A percentile compares a stretch with the other conserved stretches of the same genome.
Conservation (phyloP, 2,329 filamentous ascomycete species). For the Aspergillus neoniger region DNA sequence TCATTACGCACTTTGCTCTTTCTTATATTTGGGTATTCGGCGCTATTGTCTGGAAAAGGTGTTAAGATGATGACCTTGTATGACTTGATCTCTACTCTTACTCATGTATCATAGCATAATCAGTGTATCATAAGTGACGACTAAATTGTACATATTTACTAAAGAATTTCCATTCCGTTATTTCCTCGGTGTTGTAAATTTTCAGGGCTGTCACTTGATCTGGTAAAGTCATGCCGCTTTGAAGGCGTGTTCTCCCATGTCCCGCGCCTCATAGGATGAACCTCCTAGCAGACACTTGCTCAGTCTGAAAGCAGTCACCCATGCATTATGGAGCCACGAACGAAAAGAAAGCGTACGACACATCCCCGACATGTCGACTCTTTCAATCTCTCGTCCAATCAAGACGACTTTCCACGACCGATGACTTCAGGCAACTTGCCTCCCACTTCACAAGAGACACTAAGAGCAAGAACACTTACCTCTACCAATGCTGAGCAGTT, state of each 20-base stretch:
- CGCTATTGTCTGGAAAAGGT: conserved; percentile 4
- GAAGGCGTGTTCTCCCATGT: not conserved
- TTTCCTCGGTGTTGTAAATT: not conserved
- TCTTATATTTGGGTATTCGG: not conserved
- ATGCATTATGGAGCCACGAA: conserved; percentile 7
- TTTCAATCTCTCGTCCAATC: not conserved
- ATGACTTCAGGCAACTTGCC: not conserved
- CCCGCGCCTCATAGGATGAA: not conserved
- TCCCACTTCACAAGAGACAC: conserved; percentile 8
- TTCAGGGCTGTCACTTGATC: not conserved
- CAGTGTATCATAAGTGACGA: conserved; percentile 15
- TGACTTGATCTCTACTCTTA: conserved; percentile 2
- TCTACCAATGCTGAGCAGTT: conserved; percentile 13
- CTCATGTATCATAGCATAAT: conserved; percentile 17
- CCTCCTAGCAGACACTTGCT: not conserved
- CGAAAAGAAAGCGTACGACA: conserved; percentile 15
- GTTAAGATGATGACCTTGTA: conserved; percentile 8
- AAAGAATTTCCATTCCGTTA: not conserved
- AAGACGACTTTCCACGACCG: not conserved
- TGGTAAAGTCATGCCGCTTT: not conserved
- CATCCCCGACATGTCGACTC: conserved; percentile 5
- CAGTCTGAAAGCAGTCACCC: not conserved
- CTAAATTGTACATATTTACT: conserved; percentile 2
- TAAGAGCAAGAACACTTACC: conserved; percentile 11
- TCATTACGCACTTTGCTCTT: not conserved